Conservation (phyloP, 208 protist species). For the Vickermania ingenoplastis region DNA sequence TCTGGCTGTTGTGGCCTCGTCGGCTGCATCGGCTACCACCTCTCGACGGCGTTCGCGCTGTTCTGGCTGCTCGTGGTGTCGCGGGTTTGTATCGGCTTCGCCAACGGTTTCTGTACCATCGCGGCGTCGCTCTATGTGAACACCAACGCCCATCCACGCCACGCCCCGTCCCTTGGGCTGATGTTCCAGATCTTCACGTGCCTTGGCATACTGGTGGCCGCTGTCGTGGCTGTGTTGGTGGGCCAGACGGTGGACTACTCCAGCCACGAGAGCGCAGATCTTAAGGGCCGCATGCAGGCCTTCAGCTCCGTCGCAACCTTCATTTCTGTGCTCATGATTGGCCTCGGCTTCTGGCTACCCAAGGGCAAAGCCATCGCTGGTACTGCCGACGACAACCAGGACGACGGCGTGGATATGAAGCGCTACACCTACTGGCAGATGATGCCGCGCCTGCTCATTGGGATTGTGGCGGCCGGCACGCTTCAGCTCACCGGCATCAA, state of each 20-base stretch:
- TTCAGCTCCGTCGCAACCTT: constrained; percentile 9
- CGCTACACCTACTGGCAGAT: constrained; percentile 2
- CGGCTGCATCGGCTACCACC: constrained; percentile 13
- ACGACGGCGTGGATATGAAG: not conserved
- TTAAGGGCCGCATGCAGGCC: constrained; percentile 24
- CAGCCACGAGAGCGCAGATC: constrained; percentile 6
- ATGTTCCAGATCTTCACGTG: constrained; percentile 25
- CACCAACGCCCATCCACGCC: constrained; percentile 8
- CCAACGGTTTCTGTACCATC: constrained; percentile 14
- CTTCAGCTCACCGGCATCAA: constrained; percentile 40
- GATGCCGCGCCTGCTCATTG: constrained; percentile 7
- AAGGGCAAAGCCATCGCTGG: constrained; percentile 4
- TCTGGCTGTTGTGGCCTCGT: constrained; percentile 9
- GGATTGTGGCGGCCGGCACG: constrained; percentile 18
- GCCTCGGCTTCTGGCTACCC: constrained; percentile 4
- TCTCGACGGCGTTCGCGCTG: constrained; percentile 12
- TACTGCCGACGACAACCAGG: not conserved
- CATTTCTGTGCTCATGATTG: constrained; percentile 8
- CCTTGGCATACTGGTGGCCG: constrained; percentile 22
- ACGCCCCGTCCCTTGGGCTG: constrained; percentile 16
- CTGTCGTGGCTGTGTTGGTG: constrained; percentile 15
- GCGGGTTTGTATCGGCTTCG: constrained; percentile 21
- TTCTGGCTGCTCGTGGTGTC: constrained; percentile 21
- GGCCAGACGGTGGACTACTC: constrained; percentile 13
- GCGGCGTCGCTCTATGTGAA: constrained; percentile 21